Percentiles rank a stretch among this genome's conserved stretches.
Conservation (phyloP, 2,329 filamentous ascomycete species). For the Colletotrichum liaoningense region DNA sequence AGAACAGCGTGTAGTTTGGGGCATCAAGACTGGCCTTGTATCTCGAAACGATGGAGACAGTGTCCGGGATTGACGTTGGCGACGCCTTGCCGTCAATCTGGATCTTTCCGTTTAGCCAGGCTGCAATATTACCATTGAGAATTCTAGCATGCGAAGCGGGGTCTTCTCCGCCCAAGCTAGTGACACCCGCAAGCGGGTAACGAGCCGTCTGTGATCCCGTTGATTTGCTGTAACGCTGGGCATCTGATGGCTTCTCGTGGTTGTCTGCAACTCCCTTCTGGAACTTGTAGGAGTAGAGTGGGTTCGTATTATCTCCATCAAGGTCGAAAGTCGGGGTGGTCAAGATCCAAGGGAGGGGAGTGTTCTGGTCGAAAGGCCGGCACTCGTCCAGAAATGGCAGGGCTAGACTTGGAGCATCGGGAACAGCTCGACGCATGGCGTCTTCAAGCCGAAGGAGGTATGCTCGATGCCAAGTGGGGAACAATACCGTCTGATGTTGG, state of each 20-base stretch:
- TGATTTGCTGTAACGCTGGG: slow-evolving; percentile 37
- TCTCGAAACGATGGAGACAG: slow-evolving; percentile 17
- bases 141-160: neutral
- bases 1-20: slow-evolving; percentile 47
- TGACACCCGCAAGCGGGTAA: slow-evolving; percentile 42
- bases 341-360: neutral
- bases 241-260: neutral
- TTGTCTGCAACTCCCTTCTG: slow-evolving; percentile 35
- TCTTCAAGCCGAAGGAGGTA: slow-evolving; percentile 41
- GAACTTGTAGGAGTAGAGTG: slow-evolving; percentile 40
- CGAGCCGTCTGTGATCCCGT: slow-evolving; percentile 39
- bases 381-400: slow-evolving; percentile 41
- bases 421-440: slow-evolving; percentile 34
- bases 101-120: neutral
- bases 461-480: slow-evolving; percentile 45
- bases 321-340: neutral
- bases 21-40: slow-evolving; percentile 40
- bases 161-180: neutral
- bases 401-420: slow-evolving; percentile 18
- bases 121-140: slow-evolving; percentile 12
- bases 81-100: slow-evolving; percentile 12
- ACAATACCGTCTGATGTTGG: slow-evolving; percentile 43
- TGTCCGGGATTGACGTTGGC: slow-evolving; percentile 18
- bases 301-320: slow-evolving; percentile 31
- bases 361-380: neutral